Evolutionary conservation across 1,139 yeast species (phyloP), one percentile per base, ranked within the genome.

Genomic region (Taphrina deformans): DNA sequence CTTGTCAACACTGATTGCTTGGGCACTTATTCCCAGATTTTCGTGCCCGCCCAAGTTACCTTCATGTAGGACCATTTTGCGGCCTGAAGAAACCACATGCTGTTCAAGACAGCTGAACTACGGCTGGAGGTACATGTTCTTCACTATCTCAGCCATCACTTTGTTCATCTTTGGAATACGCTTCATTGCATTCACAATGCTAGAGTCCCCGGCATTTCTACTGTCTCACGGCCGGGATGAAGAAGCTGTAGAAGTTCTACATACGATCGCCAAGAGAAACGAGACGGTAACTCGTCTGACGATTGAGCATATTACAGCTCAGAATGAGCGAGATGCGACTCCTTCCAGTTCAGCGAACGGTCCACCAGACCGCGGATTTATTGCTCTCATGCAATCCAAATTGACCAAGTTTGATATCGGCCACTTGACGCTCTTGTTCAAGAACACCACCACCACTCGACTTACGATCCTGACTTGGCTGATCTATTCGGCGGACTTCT

Each of bases 1-100:
- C 0, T 75, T 84, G 55, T 82, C 85, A 7, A 78, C 78, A 27
- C 76, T 83, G n/a, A 71, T 83, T 48, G 82, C 85, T 4, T 84
- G 85, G 84, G 85, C 84, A 7, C 29, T 59, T 16, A 41, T 59
- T 10, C 58, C 58, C 23, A 12, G 16, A 18, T 38, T 10, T 21
- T 53, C 58, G 18, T 53, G 58, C 33, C 24, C 29, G 16, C 16
- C 58, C 1, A 12, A 7, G 18, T 16, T 38, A 3, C 18, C 23
- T 14, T 53, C 58, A 6, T 53, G 58, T 31, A 53, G 23, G 2
- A 16, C 1, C 26, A 14, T 16, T 29, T 2, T 35, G 3, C 3
- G 4, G 16, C 26, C 23, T 2, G 21, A 2, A 9, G n/a, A 16
- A 6, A 21, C 3, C 26, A 23, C 9, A 5, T 53, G 58, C 35